Evolutionary conservation across 2,329 filamentous ascomycete species (phyloP).

Genomic region (Botryotinia calthae): DNA sequence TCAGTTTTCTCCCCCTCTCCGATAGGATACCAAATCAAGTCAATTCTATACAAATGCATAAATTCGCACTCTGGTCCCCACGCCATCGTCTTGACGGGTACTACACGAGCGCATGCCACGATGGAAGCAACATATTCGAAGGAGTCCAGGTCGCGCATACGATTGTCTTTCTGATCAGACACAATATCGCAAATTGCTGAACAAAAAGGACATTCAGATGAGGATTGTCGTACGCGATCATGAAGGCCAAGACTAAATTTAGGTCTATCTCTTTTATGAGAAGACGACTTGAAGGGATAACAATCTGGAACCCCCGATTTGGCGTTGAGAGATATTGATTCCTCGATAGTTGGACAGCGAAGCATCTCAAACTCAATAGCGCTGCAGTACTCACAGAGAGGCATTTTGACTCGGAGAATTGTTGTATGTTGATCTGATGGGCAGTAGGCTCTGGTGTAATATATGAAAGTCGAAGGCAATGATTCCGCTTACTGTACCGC

Average conservation of each 20-base stretch:
- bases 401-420: neutral
- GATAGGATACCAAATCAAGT: neutral
- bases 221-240: neutral
- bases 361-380: conserved; percentile 4
- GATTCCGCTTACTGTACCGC: neutral
- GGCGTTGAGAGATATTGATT: neutral
- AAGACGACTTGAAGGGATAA: neutral
- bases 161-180: neutral
- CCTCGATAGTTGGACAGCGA: conserved; percentile 2
- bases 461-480: neutral
- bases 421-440: neutral
- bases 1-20: neutral
- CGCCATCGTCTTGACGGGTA: neutral
- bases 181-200: neutral
- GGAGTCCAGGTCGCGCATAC: neutral
- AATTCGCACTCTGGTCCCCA: neutral
- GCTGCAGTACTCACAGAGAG: neutral
- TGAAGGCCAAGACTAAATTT: neutral
- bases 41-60: neutral
- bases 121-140: neutral
- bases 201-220: neutral
- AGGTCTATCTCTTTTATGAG: neutral
- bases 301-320: neutral
- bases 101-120: neutral
- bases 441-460: neutral